Evolutionary conservation across 2,329 filamentous ascomycete genomes (phyloP).

Genomic region (Neophaeococcomyces mojaviensis): DNA sequence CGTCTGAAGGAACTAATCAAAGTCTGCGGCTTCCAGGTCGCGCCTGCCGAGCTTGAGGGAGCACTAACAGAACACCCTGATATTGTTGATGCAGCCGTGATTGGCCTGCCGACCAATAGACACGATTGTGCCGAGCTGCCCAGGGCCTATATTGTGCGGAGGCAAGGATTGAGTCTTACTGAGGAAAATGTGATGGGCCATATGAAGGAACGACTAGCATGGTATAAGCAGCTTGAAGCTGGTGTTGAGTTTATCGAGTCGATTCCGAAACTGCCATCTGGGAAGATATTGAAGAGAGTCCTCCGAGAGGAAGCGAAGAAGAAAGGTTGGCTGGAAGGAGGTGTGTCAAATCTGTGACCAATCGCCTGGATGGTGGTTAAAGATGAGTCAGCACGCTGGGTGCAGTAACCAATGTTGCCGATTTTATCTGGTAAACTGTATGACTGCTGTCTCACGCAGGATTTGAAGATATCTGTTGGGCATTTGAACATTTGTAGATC

Average conservation of each 20-base stretch:
- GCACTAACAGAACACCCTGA: conserved; percentile 37
- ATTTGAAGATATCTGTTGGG: too few species aligned
- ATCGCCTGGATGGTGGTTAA: not conserved
- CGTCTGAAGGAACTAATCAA: conserved; percentile 34
- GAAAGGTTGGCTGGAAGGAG: conserved; percentile 38
- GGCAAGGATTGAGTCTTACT: conserved; percentile 22
- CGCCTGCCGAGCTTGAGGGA: conserved; percentile 41
- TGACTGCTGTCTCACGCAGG: too few species aligned
- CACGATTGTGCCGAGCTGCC: conserved; percentile 29
- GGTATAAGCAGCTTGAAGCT: conserved; percentile 42
- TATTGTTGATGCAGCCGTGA: conserved; percentile 40
- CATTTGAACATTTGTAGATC: too few species aligned
- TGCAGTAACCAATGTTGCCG: too few species aligned
- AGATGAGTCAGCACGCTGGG: too few species aligned
- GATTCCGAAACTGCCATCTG: conserved; percentile 42
- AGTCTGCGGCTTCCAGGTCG: conserved; percentile 36
- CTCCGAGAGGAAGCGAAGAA: conserved; percentile 11
- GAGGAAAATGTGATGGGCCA: conserved; percentile 30
- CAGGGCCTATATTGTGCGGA: conserved; percentile 38
- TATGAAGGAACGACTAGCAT: conserved; percentile 29
- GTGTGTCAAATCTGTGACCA: conserved; percentile 48
- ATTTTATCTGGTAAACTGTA: too few species aligned
- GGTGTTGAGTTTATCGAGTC: conserved; percentile 42
- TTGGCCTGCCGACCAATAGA: conserved; percentile 29
- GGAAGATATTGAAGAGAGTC: conserved; percentile 39